phyloP scores from a whole-genome alignment of 75 land plant genomes.

The Gnetum montanum region DNA sequence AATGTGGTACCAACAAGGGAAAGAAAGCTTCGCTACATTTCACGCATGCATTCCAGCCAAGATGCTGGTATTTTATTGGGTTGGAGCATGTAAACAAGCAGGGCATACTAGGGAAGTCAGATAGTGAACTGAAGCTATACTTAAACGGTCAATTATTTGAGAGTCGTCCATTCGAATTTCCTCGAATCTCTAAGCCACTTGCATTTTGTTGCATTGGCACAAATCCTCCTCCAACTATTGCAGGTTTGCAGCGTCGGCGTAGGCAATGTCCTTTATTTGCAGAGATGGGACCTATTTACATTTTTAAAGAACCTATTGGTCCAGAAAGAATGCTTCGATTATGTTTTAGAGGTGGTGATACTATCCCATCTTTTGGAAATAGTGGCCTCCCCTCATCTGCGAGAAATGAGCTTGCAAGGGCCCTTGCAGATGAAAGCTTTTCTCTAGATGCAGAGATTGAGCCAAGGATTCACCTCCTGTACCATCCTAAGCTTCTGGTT shows the following conservation, averaged over 20 bases:
- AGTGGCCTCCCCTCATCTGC: slow-evolving; percentile 80
- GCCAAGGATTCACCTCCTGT: slow-evolving; percentile 75
- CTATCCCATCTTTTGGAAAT: slow-evolving; percentile 78
- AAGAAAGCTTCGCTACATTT: slow-evolving; percentile 92
- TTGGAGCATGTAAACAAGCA: slow-evolving; percentile 83
- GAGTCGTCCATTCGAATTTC: slow-evolving; percentile 88
- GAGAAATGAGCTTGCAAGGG: slow-evolving; percentile 46
- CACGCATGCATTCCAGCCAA: slow-evolving; percentile 88
- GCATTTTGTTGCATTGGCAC: slow-evolving; percentile 98
- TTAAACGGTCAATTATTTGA: slow-evolving; percentile 84
- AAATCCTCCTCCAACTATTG: slow-evolving; percentile 97
- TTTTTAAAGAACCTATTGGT: slow-evolving; percentile 95
- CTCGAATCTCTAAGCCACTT: slow-evolving; percentile 85
- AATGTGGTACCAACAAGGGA: slow-evolving; percentile 72
- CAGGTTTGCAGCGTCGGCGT: slow-evolving; percentile 91
- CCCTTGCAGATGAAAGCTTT: slow-evolving; percentile 65
- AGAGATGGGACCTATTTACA: slow-evolving; percentile 97
- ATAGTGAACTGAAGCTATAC: slow-evolving; percentile 89
- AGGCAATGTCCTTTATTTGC: slow-evolving; percentile 97
- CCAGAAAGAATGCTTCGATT: slow-evolving; percentile 78
- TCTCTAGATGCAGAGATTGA: slow-evolving; percentile 73
- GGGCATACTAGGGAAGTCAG: slow-evolving; percentile 72
- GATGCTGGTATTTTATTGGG: slow-evolving; percentile 94
- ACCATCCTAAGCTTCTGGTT: slow-evolving; percentile 79
- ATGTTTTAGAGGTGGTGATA: slow-evolving; percentile 93